Percentiles rank a stretch among this genome's conserved stretches.
Evolutionary conservation across 148 eudicot species (phyloP).

Genomic region (Polygonum maritimum): DNA sequence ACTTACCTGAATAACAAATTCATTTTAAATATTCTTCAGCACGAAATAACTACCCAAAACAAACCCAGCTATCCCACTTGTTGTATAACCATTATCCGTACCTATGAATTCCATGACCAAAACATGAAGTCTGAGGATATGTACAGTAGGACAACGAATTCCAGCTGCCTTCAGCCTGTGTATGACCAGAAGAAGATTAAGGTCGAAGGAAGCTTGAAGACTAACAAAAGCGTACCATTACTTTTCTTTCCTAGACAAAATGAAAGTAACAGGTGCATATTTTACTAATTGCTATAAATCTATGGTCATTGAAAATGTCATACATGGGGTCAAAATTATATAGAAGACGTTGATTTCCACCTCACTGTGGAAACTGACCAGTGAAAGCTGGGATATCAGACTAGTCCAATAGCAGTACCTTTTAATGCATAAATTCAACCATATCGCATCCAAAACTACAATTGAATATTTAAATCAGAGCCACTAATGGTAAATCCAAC

Average conservation of each 20-base stretch:
- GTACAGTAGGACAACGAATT: conserved; percentile 74
- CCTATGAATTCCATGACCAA: conserved; percentile 98
- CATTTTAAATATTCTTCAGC: background rate
- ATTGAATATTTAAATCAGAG: background rate
- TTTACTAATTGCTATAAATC: background rate
- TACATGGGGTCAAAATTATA: background rate
- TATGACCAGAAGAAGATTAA: conserved; percentile 6
- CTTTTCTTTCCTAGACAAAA: background rate
- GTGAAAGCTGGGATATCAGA: background rate
- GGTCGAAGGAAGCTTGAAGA: background rate
- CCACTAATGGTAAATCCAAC: background rate
- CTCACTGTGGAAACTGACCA: background rate
- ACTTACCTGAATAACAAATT: conserved; percentile 40
- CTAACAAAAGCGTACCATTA: background rate
- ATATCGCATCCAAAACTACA: background rate
- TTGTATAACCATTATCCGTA: conserved; percentile 17
- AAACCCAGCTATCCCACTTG: background rate
- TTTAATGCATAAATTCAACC: background rate
- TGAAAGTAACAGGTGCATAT: background rate
- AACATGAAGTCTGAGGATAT: conserved; percentile 85
- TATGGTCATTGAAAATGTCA: background rate
- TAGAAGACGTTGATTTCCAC: background rate
- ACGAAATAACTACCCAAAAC: background rate
- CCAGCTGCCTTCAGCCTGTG: conserved; percentile 91
- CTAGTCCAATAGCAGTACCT: background rate